Conservation (phyloP, 441 rosid genomes). For the Syzygium malaccense region DNA sequence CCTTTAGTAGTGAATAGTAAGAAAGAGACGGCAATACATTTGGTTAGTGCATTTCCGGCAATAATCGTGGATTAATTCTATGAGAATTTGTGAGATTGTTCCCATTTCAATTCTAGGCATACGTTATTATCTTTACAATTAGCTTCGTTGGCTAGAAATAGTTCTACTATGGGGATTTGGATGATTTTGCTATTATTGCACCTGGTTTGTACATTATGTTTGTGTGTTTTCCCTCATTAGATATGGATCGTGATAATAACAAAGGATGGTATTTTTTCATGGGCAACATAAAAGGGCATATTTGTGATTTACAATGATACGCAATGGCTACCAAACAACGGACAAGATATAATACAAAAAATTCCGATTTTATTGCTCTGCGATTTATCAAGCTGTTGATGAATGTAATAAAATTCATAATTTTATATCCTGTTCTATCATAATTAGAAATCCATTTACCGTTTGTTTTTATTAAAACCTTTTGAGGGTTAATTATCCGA, state of each 20-base stretch:
- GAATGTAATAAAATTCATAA: not conserved
- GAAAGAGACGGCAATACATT: not conserved
- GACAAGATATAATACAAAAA: not conserved
- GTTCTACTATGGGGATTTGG: not conserved
- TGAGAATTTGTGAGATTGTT: not conserved
- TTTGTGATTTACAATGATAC: not conserved
- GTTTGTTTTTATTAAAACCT: not conserved
- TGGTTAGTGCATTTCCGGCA: not conserved
- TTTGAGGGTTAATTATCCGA: not conserved
- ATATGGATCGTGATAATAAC: not conserved
- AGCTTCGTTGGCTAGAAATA: not conserved
- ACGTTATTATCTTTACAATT: not conserved
- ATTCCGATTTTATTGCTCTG: too few relatives aligned
- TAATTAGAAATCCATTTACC: not conserved
- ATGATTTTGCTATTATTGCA: not conserved
- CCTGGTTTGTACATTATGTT: not conserved
- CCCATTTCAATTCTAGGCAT: not conserved
- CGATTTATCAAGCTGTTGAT: not conserved
- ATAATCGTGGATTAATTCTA: not conserved
- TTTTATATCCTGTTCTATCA: fast-evolving
- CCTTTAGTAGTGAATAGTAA: not conserved
- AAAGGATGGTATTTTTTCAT: not conserved
- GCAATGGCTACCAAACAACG: not conserved
- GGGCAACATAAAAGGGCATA: not conserved
- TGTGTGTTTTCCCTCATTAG: not conserved